Percentiles rank a stretch among this genome's conserved stretches.
Evolutionary conservation across 1,284 basidiomycete species (phyloP).

Genomic region (Malassezia psittaci): DNA sequence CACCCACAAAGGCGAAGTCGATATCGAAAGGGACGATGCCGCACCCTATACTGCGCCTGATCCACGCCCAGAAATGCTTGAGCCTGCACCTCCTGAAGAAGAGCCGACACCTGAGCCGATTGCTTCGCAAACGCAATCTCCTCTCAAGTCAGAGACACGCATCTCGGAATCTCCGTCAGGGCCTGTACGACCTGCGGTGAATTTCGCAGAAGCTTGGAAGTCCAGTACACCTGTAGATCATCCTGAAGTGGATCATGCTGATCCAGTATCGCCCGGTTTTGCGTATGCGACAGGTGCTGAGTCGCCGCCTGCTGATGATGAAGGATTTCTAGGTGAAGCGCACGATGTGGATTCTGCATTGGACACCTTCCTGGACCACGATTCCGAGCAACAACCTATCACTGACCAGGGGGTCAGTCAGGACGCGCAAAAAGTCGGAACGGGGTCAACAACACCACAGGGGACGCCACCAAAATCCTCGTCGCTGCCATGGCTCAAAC

Average conservation of each 20-base stretch:
- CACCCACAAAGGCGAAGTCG: constrained; percentile 47
- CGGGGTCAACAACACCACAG: constrained; percentile 11
- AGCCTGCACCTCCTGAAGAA: neutral
- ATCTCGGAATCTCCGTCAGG: neutral
- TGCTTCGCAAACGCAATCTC: constrained; percentile 10
- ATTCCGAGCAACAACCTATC: neutral
- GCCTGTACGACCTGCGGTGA: constrained; percentile 2
- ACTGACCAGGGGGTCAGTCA: neutral
- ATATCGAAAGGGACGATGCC: constrained; percentile 35
- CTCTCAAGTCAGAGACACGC: constrained; percentile 1
- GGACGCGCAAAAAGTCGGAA: neutral
- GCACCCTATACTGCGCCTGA: constrained; percentile 13
- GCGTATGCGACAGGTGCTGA: neutral
- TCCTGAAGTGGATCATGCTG: neutral
- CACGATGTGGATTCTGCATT: constrained; percentile 1
- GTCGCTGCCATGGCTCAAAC: neutral
- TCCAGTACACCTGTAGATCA: neutral
- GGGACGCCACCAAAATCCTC: constrained; percentile 23
- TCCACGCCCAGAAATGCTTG: constrained; percentile 16
- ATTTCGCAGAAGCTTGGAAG: constrained; percentile 6
- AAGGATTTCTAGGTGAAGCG: neutral
- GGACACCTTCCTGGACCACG: neutral
- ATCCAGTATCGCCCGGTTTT: constrained; percentile 1
- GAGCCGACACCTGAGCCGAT: constrained; percentile 10
- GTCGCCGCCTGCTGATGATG: neutral